phyloP scores from a whole-genome alignment of 768 basidiomycete species.

The Lentinula sp. region DNA sequence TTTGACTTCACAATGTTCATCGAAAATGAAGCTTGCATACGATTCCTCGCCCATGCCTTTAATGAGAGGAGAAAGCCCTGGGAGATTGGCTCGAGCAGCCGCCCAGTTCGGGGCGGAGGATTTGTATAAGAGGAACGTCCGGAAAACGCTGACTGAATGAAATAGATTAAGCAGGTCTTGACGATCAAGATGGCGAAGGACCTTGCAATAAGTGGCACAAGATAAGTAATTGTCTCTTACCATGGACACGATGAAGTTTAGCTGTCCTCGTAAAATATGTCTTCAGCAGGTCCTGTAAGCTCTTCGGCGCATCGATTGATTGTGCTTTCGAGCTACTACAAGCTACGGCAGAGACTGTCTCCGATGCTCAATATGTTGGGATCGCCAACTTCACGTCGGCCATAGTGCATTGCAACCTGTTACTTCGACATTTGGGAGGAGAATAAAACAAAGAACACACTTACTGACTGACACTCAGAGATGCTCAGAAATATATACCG shows the following conservation, averaged over 20 bases:
- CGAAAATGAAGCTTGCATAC: neutral
- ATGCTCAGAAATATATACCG: no score
- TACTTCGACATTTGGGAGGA: no score
- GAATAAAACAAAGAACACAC: no score
- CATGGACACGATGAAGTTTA: neutral
- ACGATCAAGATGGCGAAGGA: neutral
- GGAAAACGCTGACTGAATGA: neutral
- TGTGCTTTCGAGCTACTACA: no score
- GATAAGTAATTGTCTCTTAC: no score
- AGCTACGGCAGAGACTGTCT: no score
- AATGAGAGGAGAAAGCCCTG: neutral
- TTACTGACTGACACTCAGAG: no score
- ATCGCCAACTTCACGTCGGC: no score
- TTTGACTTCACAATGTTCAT: neutral
- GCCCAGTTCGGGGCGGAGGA: neutral
- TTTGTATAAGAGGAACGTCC: neutral
- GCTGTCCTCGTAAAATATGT: neutral
- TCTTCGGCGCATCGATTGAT: neutral
- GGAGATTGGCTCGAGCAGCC: neutral
- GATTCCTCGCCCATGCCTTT: neutral
- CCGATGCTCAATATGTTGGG: no score
- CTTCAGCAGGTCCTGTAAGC: neutral
- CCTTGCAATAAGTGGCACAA: neutral
- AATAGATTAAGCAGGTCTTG: neutral
- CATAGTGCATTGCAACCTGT: no score